These are phyloP conservation scores for Crucibulum laeve DNA, from an alignment of 768 basidiomycete species.

Conservation along the genomic window DNA sequence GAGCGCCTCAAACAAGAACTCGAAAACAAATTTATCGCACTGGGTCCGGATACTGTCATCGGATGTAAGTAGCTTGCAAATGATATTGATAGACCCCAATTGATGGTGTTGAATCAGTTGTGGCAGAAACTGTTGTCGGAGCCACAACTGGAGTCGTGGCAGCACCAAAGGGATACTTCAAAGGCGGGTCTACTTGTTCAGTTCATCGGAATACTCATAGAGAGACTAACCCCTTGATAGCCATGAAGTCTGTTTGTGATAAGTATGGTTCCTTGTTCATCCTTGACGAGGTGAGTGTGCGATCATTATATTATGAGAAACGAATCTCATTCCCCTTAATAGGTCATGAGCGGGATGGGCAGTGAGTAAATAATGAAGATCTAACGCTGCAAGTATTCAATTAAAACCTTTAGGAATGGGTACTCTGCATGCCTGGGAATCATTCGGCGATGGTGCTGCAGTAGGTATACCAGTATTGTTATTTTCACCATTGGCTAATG, in stretches of 20 bases:
- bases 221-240: constrained; percentile 18
- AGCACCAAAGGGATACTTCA: constrained; percentile 82
- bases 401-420: constrained; percentile 63
- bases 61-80: constrained; percentile 50
- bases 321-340: not conserved
- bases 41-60: constrained; percentile 80
- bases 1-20: constrained; percentile 74
- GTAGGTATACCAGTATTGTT: constrained; percentile 20
- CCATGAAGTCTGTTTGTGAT: constrained; percentile 79
- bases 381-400: not conserved
- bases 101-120: constrained; percentile 39
- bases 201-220: not conserved
- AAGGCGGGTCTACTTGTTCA: constrained; percentile 26
- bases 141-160: constrained; percentile 75
- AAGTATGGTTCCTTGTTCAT: constrained; percentile 78
- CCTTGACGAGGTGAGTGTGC: constrained; percentile 63
- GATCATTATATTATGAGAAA: constrained; percentile 2
- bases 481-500: not conserved
- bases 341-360: constrained; percentile 89
- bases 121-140: constrained; percentile 84
- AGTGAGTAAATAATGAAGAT: constrained; percentile 41
- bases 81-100: not conserved
- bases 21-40: constrained; percentile 78
- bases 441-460: constrained; percentile 67
- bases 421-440: constrained; percentile 83